phyloP scores from a whole-genome alignment of 2,329 filamentous ascomycete species.

The Fusarium nematophilum region DNA sequence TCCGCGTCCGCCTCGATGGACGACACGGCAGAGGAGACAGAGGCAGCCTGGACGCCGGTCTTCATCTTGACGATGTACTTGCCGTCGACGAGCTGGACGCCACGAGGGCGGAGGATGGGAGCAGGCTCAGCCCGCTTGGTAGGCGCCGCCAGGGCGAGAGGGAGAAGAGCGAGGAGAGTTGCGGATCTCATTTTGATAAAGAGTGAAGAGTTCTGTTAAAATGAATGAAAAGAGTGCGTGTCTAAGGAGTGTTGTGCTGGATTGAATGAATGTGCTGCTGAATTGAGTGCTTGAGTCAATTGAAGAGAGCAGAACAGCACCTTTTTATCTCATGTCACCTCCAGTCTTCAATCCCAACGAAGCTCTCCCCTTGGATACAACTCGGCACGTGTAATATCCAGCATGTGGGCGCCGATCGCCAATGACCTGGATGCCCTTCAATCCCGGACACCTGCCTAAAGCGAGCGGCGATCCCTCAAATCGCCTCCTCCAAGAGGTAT shows the following conservation, averaged over 20 bases:
- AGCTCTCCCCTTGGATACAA: conserved; percentile 12
- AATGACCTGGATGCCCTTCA: conserved; percentile 24
- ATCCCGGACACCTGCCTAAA: conserved; percentile 36
- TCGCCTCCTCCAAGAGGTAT: conserved; percentile 22
- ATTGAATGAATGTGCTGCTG: conserved; percentile 13
- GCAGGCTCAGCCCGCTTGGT: conserved; percentile 48
- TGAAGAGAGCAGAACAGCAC: conserved; percentile 13
- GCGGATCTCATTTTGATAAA: conserved; percentile 47
- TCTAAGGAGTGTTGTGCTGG: conserved; percentile 17
- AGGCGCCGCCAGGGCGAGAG: conserved; percentile 47
- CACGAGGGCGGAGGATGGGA: conserved; percentile 49
- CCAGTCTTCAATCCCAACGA: conserved; percentile 2
- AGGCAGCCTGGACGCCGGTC: conserved; percentile 29
- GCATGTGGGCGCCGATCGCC: conserved; percentile 34
- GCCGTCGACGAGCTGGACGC: conserved; percentile 46
- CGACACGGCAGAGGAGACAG: conserved; percentile 41
- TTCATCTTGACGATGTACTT: conserved; percentile 55
- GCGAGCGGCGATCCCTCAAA: conserved; percentile 22
- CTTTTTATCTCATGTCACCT: conserved; percentile 31
- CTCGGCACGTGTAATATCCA: conserved; percentile 23
- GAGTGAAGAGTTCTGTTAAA: conserved; percentile 3
- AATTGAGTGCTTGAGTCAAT: not conserved
- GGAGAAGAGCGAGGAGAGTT: conserved; percentile 49
- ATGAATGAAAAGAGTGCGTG: conserved; percentile 7
- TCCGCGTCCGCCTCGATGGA: conserved; percentile 48